Evolutionary conservation across 768 basidiomycete species (phyloP), one percentile per base, ranked within the genome.

Genomic region (Collybia nuda): DNA sequence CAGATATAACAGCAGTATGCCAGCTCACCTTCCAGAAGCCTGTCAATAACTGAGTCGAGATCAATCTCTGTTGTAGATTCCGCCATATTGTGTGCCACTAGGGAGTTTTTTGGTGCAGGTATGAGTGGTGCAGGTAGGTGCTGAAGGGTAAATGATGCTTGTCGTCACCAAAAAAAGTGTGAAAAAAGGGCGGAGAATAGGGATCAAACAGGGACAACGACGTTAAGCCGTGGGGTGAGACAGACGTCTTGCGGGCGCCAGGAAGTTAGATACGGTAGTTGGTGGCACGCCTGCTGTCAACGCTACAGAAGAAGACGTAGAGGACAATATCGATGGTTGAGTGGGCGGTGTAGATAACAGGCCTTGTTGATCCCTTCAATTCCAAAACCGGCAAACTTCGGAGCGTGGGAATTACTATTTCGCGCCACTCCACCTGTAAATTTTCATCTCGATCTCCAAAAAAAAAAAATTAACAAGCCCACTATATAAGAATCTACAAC

Each of bases 21-120:
- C 48, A 62, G 68, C 88, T 73, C 78, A 96, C 96, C 96, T 87
- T 98, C 96, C 56, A 98, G 79, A 56, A 98, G 80, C 54, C 94
- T 83, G 85, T 98, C 96, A 66, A 99, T 98, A 78, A 99, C 93
- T 71, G 93, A 95, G 80, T 99, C 96, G 55, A 98, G 84, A 82
- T 99, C 96, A 74, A 99, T 96, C 70, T 98, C 96, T 66, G 88
- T 88, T 54, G 82, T 74, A 59, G 85, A 76, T 63, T 92, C 89
- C 65, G 88, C 84, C 89, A 90, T 90, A 49, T 40, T 62, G 67
- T 50, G 55, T 55, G 40, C 48, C 52, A 53, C 39, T 51, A 46
- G 55, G 23, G 28, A 40, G 44, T 52, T 43, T 29, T 46, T 45
- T 50, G 53, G 40, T 12, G 44, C 44, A 40, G 48, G n/a, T 38